Evolutionary conservation across 371 early-diverging fungal species (phyloP).

Genomic region (Parasitella parasitica): DNA sequence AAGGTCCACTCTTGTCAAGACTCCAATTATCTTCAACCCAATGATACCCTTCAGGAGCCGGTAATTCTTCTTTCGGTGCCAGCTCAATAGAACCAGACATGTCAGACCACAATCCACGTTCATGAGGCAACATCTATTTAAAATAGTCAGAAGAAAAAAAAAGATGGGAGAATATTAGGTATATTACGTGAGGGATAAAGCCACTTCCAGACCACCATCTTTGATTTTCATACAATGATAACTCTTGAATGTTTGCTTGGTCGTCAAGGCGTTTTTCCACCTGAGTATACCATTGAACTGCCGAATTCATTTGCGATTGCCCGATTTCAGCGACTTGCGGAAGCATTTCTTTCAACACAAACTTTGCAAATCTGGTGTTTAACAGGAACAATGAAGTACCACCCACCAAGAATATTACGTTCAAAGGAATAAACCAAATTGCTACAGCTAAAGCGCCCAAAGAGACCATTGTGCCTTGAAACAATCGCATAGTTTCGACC

Average conservation of each 20-base stretch:
- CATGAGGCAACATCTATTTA: conserved; percentile 20
- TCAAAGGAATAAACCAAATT: conserved; percentile 35
- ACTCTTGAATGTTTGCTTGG: conserved; percentile 20
- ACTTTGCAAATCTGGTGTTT: conserved; percentile 45
- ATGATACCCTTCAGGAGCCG: conserved; percentile 41
- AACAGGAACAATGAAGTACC: conserved; percentile 34
- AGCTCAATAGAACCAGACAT: conserved; percentile 28
- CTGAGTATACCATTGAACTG: conserved; percentile 20
- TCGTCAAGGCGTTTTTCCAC: conserved; percentile 28
- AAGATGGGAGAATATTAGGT: background rate
- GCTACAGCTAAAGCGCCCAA: conserved; percentile 4
- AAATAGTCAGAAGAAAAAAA: background rate
- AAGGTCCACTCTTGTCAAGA: conserved; percentile 43
- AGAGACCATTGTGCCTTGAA: conserved; percentile 30
- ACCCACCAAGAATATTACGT: conserved; percentile 20
- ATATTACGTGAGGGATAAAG: conserved; percentile 42
- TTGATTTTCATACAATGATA: conserved; percentile 49
- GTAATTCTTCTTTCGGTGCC: conserved; percentile 33
- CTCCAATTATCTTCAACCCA: conserved; percentile 48
- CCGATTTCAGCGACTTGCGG: conserved; percentile 28
- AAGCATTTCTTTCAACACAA: conserved; percentile 30
- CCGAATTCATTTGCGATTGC: conserved; percentile 13
- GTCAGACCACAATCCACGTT: conserved; percentile 40
- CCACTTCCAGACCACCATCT: conserved; percentile 47
- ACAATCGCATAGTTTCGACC: conserved; percentile 30